phyloP scores from a whole-genome alignment of 2,329 filamentous ascomycete genomes.

The Teratosphaeriaceae sp. region DNA sequence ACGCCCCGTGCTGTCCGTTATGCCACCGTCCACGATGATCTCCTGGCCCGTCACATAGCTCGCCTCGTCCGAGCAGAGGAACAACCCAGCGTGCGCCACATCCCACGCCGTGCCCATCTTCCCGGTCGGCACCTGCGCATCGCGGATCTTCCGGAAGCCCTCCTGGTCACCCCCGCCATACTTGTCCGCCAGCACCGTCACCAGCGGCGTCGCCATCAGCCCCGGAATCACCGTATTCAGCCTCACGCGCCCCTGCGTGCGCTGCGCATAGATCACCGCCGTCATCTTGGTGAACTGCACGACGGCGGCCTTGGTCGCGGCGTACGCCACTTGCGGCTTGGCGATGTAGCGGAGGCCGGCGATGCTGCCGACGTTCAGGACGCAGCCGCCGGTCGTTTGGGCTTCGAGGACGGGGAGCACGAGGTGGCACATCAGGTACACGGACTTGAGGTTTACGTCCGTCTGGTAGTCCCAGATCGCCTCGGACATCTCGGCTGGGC shows the following conservation, averaged over 20 bases:
- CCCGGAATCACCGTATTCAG: constrained; percentile 52
- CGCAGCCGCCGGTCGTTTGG: constrained; percentile 36
- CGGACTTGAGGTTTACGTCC: constrained; percentile 50
- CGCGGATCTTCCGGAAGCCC: constrained; percentile 46
- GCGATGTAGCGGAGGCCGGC: constrained; percentile 47
- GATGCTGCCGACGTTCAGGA: constrained; percentile 37
- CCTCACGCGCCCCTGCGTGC: constrained; percentile 35
- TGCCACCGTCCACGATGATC: constrained; percentile 32
- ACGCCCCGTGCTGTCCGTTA: constrained; percentile 6
- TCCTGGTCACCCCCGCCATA: constrained; percentile 42
- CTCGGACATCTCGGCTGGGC: constrained; percentile 44
- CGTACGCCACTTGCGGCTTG: constrained; percentile 50
- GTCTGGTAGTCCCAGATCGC: constrained; percentile 48
- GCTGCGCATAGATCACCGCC: constrained; percentile 51
- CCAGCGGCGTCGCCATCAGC: constrained; percentile 51
- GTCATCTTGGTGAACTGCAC: constrained; percentile 72
- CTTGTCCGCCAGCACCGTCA: constrained; percentile 38
- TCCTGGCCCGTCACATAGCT: constrained; percentile 55
- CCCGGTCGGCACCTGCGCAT: constrained; percentile 53
- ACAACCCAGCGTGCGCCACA: constrained; percentile 51
- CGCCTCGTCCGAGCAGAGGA: constrained; percentile 53
- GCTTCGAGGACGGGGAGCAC: constrained; percentile 50
- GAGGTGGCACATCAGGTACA: constrained; percentile 48
- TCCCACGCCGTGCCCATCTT: constrained; percentile 55
- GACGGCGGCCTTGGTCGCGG: constrained; percentile 70